phyloP scores from a whole-genome alignment of 805 yeast genomes.

The Saccharomyces kudriavzevii region DNA sequence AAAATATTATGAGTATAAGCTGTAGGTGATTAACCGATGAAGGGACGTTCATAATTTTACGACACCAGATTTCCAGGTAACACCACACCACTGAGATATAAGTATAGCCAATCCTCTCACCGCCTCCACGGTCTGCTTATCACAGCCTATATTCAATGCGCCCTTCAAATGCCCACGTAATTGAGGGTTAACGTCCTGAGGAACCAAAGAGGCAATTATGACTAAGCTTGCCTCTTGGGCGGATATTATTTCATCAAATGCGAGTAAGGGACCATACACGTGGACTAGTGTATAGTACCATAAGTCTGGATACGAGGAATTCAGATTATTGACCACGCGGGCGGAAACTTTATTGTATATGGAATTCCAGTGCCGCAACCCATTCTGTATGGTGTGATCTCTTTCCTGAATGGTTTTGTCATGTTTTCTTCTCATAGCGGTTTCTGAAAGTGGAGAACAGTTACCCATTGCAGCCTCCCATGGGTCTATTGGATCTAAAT shows the following conservation, averaged over 20 bases:
- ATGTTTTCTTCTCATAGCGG: constrained; percentile 7
- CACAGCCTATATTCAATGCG: constrained; percentile 71
- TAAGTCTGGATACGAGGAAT: constrained; percentile 74
- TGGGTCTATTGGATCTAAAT: constrained; percentile 15
- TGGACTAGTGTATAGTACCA: constrained; percentile 64
- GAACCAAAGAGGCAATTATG: constrained; percentile 71
- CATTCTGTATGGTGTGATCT: constrained; percentile 33
- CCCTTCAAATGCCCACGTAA: constrained; percentile 86
- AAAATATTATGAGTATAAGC: not conserved
- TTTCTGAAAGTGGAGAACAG: constrained; percentile 4
- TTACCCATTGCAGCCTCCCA: constrained; percentile 20
- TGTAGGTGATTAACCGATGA: not conserved
- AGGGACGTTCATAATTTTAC: constrained; percentile 20
- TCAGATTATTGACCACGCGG: constrained; percentile 60
- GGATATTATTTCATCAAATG: constrained; percentile 53
- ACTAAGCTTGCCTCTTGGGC: constrained; percentile 70
- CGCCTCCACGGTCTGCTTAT: constrained; percentile 51
- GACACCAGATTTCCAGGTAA: constrained; percentile 42
- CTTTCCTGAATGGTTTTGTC: constrained; percentile 5
- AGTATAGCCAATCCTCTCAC: constrained; percentile 55
- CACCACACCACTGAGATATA: constrained; percentile 67
- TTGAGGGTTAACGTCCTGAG: constrained; percentile 91
- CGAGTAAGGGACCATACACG: constrained; percentile 71
- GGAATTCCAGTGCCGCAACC: constrained; percentile 59
- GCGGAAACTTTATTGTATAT: constrained; percentile 69